These are phyloP conservation scores for Mycena latifolia DNA, from an alignment of 768 basidiomycete genomes.

Conservation along the genomic window DNA sequence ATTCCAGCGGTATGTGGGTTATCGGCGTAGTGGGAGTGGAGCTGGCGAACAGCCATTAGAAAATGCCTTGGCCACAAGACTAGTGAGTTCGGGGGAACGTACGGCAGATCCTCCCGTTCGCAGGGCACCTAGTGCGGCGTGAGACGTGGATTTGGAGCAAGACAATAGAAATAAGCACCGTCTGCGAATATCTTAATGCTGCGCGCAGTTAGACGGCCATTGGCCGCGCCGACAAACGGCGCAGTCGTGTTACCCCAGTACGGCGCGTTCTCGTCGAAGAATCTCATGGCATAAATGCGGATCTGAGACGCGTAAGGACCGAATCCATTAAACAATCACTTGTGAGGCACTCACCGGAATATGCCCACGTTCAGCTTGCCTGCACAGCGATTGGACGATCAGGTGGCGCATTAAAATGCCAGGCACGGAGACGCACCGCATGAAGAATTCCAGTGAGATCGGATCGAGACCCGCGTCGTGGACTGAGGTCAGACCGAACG, in stretches of 20 bases:
- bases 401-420: not conserved
- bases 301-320: constrained; percentile 52
- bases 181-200: constrained; percentile 85
- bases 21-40: constrained; percentile 72
- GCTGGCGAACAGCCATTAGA: constrained; percentile 39
- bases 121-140: not conserved
- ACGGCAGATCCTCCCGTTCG: constrained; percentile 21
- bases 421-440: constrained; percentile 55
- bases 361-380: constrained; percentile 73
- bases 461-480: constrained; percentile 81
- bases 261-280: constrained; percentile 60
- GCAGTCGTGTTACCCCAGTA: constrained; percentile 78
- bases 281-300: constrained; percentile 74
- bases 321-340: too few species aligned
- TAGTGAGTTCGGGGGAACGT: not conserved
- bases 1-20: constrained; percentile 67
- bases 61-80: not conserved
- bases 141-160: not conserved
- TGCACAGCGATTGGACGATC: constrained; percentile 42
- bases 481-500: constrained; percentile 85
- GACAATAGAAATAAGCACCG: constrained; percentile 54
- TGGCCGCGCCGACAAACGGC: constrained; percentile 69
- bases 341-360: constrained; percentile 68
- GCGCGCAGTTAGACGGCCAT: constrained; percentile 67
- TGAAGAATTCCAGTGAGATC: constrained; percentile 71